phyloP scores from a whole-genome alignment of 768 basidiomycete genomes.

The Pleurotus ostreatus region DNA sequence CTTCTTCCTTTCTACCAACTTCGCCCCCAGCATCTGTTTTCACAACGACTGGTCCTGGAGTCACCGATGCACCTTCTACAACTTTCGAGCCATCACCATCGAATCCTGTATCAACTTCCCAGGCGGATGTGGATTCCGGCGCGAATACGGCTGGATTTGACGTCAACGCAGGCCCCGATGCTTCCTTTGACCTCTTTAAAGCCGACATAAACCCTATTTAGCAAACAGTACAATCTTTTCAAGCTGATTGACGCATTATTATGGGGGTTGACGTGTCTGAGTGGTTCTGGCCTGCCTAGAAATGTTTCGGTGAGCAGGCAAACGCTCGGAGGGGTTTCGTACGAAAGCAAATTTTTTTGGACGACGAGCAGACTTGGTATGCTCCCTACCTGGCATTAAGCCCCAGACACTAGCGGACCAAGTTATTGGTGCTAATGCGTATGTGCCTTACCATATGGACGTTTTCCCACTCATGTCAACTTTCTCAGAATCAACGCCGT shows the following conservation, averaged over 20 bases:
- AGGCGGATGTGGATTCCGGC: background rate
- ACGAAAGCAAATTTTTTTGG: background rate
- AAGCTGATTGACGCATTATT: constrained; percentile 11
- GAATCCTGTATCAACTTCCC: background rate
- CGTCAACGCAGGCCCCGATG: constrained; percentile 28
- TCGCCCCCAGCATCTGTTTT: background rate
- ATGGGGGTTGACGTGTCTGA: background rate
- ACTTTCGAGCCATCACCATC: background rate
- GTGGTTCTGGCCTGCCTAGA: background rate
- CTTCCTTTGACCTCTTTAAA: constrained; percentile 25
- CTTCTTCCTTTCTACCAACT: background rate
- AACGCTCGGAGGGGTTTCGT: background rate
- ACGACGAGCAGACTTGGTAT: background rate
- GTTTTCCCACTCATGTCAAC: background rate
- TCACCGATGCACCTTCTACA: background rate
- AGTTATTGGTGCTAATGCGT: background rate
- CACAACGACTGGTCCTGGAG: background rate
- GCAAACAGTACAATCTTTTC: constrained; percentile 27
- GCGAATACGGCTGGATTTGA: constrained; percentile 20
- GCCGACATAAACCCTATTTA: constrained; percentile 22
- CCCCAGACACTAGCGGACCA: background rate
- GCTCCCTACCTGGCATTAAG: background rate
- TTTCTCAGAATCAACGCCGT: background rate
- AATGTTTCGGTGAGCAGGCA: background rate
- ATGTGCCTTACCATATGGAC: background rate